phyloP scores from a whole-genome alignment of 2,329 filamentous ascomycete species.

The Chrysoporthe cubensis region DNA sequence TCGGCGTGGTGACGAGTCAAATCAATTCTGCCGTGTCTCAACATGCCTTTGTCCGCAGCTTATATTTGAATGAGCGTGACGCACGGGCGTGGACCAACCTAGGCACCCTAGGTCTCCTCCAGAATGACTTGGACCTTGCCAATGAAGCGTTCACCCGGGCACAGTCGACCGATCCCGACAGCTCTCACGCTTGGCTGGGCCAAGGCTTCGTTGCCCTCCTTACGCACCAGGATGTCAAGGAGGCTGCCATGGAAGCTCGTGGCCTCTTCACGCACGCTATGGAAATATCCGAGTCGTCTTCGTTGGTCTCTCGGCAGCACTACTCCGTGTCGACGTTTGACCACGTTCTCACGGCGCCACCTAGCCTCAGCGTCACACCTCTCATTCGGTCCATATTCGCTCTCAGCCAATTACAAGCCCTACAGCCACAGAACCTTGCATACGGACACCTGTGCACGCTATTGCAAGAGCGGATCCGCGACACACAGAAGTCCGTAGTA shows the following conservation, averaged over 20 bases:
- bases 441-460: slow-evolving; percentile 80
- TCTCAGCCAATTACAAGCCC: slow-evolving; percentile 76
- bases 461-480: slow-evolving; percentile 78
- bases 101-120: slow-evolving; percentile 81
- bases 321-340: slow-evolving; percentile 86
- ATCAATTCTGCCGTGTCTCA: slow-evolving; percentile 88
- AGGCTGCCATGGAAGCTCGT: slow-evolving; percentile 65
- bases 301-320: slow-evolving; percentile 73
- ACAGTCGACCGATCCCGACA: slow-evolving; percentile 93
- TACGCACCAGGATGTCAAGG: slow-evolving; percentile 67
- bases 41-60: slow-evolving; percentile 87
- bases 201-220: slow-evolving; percentile 85
- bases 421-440: slow-evolving; percentile 71
- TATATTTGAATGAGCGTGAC: slow-evolving; percentile 90
- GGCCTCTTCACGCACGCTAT: slow-evolving; percentile 92
- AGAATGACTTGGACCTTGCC: slow-evolving; percentile 83
- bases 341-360: slow-evolving; percentile 65
- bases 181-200: slow-evolving; percentile 90
- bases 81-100: slow-evolving; percentile 89
- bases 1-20: slow-evolving; percentile 86
- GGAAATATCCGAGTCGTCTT: slow-evolving; percentile 83
- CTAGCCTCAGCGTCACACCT: slow-evolving; percentile 56
- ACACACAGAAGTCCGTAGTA: slow-evolving; percentile 65
- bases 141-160: slow-evolving; percentile 88
- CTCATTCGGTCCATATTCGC: slow-evolving; percentile 89